Evolutionary conservation across 805 yeast genomes (phyloP).

Genomic region (Sugiyamaella mastotermitis): DNA sequence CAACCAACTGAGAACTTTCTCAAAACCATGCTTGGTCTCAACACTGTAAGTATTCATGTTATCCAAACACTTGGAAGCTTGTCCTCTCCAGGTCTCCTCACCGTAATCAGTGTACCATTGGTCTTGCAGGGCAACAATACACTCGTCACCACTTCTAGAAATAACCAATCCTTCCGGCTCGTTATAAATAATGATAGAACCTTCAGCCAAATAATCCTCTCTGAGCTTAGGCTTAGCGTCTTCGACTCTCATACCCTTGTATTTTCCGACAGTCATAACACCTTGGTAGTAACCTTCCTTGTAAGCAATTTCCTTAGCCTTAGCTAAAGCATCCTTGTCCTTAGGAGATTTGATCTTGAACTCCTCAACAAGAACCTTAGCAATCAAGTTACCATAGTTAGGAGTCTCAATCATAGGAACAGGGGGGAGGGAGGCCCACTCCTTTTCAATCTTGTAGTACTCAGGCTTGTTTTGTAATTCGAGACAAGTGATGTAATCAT

Average conservation of each 20-base stretch:
- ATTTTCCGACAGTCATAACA: constrained; percentile 69
- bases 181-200: constrained; percentile 81
- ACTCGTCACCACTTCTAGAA: constrained; percentile 94
- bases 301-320: constrained; percentile 91
- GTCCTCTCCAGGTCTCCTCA: constrained; percentile 81
- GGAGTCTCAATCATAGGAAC: constrained; percentile 73
- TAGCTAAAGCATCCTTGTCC: constrained; percentile 77
- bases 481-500: constrained; percentile 81
- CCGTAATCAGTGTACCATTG: constrained; percentile 99
- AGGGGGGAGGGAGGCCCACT: constrained; percentile 76
- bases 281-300: constrained; percentile 97
- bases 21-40: constrained; percentile 87
- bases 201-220: constrained; percentile 68
- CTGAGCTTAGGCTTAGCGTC: constrained; percentile 83
- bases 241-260: constrained; percentile 86
- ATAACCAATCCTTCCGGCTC: constrained; percentile 90
- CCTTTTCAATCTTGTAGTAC: constrained; percentile 74
- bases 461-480: constrained; percentile 88
- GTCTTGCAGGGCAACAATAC: constrained; percentile 95
- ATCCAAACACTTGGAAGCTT: constrained; percentile 72
- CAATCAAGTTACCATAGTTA: constrained; percentile 83
- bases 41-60: constrained; percentile 70
- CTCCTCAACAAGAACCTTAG: constrained; percentile 76
- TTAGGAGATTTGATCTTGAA: constrained; percentile 92
- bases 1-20: constrained; percentile 91